These are phyloP conservation scores for Backusella sp. DNA, from an alignment of 192 early-diverging fungal species.

Conservation along the genomic window DNA sequence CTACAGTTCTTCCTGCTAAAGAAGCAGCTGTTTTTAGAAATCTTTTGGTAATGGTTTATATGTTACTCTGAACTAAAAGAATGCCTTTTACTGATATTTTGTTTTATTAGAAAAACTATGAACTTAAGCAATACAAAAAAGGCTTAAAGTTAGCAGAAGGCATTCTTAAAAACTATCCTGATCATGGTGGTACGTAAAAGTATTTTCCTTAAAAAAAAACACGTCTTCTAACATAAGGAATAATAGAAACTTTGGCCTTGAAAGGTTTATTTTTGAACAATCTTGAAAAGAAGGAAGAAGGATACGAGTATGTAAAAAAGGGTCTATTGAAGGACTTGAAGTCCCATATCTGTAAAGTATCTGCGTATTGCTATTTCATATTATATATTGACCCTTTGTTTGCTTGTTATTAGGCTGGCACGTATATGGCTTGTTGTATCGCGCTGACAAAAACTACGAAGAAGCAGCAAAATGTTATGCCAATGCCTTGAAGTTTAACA, in stretches of 20 bases:
- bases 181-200: slow-evolving; percentile 78
- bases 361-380: neutral
- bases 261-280: slow-evolving; percentile 91
- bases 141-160: slow-evolving; percentile 88
- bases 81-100: slow-evolving; percentile 10
- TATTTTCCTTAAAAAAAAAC: neutral
- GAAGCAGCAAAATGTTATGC: slow-evolving; percentile 92
- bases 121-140: slow-evolving; percentile 93
- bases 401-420: slow-evolving; percentile 76
- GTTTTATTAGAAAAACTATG: slow-evolving; percentile 81
- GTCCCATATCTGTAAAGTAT: slow-evolving; percentile 80
- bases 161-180: slow-evolving; percentile 91
- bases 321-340: slow-evolving; percentile 78
- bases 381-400: neutral
- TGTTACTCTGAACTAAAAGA: neutral
- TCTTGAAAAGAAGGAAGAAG: slow-evolving; percentile 91
- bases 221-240: neutral
- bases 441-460: slow-evolving; percentile 89
- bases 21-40: slow-evolving; percentile 71
- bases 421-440: slow-evolving; percentile 90
- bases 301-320: slow-evolving; percentile 80
- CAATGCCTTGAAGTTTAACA: slow-evolving; percentile 70
- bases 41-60: slow-evolving; percentile 55
- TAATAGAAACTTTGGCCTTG: slow-evolving; percentile 87
- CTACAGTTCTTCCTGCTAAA: slow-evolving; percentile 57